These are phyloP conservation scores for Daedaleopsis sinensis DNA, from an alignment of 768 basidiomycete genomes.

Conservation along the genomic window DNA sequence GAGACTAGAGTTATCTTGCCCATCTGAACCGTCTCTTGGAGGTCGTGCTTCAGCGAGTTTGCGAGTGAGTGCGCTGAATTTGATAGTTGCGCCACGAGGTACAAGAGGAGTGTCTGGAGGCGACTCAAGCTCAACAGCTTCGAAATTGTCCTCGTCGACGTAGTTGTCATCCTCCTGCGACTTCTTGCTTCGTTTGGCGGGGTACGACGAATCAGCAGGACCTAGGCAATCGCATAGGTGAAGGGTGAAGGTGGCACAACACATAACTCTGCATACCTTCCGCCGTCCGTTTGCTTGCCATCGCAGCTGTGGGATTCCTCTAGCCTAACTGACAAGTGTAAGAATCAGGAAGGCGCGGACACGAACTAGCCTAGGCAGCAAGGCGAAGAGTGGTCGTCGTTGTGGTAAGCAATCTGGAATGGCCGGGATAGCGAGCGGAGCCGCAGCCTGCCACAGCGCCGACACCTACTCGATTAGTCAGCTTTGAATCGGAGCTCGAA, in stretches of 20 bases:
- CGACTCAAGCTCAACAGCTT: slow-evolving; percentile 29
- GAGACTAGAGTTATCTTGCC: slow-evolving; percentile 52
- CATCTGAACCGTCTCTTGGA: slow-evolving; percentile 43
- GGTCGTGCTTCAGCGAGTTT: slow-evolving; percentile 68
- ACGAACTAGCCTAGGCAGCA: no score
- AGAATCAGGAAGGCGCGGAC: no score
- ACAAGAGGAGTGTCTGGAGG: slow-evolving; percentile 47
- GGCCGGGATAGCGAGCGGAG: background rate
- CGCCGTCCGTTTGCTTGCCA: slow-evolving; percentile 30
- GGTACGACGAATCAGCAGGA: slow-evolving; percentile 28
- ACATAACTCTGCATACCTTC: slow-evolving; percentile 30
- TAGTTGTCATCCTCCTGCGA: slow-evolving; percentile 59
- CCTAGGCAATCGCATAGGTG: slow-evolving; percentile 7
- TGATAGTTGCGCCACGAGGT: slow-evolving; percentile 80
- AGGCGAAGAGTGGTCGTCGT: no score
- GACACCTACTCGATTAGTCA: slow-evolving; percentile 17
- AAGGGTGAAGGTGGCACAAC: background rate
- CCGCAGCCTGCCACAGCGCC: background rate
- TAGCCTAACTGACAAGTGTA: no score
- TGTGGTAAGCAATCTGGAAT: no score
- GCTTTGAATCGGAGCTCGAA: slow-evolving; percentile 26
- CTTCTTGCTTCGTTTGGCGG: slow-evolving; percentile 45
- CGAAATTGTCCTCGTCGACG: slow-evolving; percentile 58
- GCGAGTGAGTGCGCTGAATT: slow-evolving; percentile 81
- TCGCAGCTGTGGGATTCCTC: background rate